Conservation (phyloP, 345 rosid genomes). For the Salix udensis region DNA sequence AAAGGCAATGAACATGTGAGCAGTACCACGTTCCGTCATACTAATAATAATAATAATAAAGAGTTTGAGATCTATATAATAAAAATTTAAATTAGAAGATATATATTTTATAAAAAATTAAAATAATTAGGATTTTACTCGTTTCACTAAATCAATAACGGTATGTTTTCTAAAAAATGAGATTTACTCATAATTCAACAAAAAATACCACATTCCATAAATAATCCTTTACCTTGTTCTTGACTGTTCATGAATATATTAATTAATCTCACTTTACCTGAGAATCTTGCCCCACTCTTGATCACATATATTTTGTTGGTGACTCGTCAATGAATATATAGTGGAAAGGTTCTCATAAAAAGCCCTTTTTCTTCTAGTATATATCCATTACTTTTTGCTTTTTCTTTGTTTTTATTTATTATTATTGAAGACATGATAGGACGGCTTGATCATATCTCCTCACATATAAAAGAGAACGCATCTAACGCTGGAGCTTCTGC, state of each 20-base stretch:
- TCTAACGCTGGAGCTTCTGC: neutral
- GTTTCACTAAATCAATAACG: too few species aligned
- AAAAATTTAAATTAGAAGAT: fast-evolving
- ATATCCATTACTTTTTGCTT: neutral
- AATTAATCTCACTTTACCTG: neutral
- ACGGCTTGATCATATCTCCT: neutral
- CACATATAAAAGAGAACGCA: neutral
- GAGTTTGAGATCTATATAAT: too few species aligned
- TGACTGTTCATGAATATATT: neutral
- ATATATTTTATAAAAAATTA: too few species aligned
- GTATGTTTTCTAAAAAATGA: too few species aligned
- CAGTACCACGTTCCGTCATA: neutral
- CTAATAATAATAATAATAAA: too few species aligned
- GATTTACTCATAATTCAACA: too few species aligned
- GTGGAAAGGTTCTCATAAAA: neutral
- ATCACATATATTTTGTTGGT: neutral
- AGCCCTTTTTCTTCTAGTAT: neutral
- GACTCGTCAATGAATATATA: neutral
- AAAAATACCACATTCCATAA: neutral
- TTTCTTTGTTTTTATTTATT: neutral
- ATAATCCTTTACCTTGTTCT: neutral
- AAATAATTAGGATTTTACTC: too few species aligned
- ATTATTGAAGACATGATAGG: neutral
- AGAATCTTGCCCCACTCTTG: neutral
- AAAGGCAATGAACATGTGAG: neutral